Evolutionary conservation across 305 asterid genomes (phyloP).

Genomic region (Ilex paraguariensis): DNA sequence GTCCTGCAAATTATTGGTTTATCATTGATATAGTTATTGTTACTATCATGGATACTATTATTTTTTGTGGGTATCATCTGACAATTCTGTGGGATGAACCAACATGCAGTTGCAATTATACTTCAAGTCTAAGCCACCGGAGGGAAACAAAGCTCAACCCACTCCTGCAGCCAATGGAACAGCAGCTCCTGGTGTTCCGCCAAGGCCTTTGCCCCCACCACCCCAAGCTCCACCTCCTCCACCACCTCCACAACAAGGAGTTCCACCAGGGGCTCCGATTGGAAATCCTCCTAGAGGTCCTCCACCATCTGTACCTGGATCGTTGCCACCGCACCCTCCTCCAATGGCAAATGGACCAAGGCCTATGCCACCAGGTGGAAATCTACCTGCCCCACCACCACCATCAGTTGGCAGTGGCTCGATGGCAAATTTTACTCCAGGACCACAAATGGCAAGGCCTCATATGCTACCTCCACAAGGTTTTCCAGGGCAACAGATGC

Average conservation of each 20-base stretch:
- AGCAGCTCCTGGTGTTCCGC: conserved; percentile 58
- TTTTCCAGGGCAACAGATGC: conserved; percentile 69
- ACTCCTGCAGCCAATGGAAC: conserved; percentile 63
- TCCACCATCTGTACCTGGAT: conserved; percentile 38
- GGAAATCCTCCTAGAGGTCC: conserved; percentile 56
- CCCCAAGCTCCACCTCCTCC: conserved; percentile 73
- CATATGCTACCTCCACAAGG: conserved; percentile 70
- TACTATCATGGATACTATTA: no score
- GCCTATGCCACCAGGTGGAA: conserved; percentile 97
- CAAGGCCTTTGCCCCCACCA: conserved; percentile 68
- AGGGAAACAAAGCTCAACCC: conserved; percentile 59
- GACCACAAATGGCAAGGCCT: conserved; percentile 77
- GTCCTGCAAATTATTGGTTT: no score
- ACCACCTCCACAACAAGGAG: conserved; percentile 67
- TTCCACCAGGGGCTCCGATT: conserved; percentile 41
- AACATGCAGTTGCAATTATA: conserved; percentile 75
- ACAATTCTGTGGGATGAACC: conserved; percentile 6
- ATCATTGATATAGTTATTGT: no score
- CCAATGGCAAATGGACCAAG: conserved; percentile 67
- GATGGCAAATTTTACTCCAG: conserved; percentile 81
- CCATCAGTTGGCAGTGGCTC: conserved; percentile 74
- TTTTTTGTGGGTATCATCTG: conserved; percentile 7
- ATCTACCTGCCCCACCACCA: conserved; percentile 90
- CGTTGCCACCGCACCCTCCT: conserved; percentile 59
- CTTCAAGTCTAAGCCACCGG: conserved; percentile 89